Conservation (phyloP, 169 alveolate species). For the Pseudocohnilembus persalinus region DNA sequence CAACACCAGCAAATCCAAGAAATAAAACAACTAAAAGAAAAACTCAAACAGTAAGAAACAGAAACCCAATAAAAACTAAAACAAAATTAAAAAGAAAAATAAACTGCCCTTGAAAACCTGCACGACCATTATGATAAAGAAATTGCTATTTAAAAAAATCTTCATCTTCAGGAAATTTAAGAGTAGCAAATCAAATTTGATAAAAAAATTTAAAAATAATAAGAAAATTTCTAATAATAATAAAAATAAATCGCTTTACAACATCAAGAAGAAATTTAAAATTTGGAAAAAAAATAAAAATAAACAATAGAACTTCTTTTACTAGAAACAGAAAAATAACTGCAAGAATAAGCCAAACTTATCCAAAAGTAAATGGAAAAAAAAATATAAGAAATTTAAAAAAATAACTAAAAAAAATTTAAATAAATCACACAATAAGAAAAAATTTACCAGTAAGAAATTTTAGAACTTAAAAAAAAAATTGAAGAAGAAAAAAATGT, state of each 20-base stretch:
- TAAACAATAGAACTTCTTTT: neutral
- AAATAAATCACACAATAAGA: too few relatives aligned
- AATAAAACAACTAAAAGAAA: neutral
- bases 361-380: too few relatives aligned
- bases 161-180: neutral
- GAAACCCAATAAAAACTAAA: neutral
- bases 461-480: neutral
- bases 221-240: too few relatives aligned
- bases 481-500: neutral
- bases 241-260: neutral
- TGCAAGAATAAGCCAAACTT: neutral
- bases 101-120: neutral
- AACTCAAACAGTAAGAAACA: neutral
- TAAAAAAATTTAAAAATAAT: too few relatives aligned
- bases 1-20: neutral
- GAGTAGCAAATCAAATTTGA: neutral
- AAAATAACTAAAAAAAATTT: too few relatives aligned
- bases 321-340: neutral
- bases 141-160: neutral
- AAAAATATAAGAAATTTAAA: neutral
- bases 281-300: neutral
- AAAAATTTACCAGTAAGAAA: too few relatives aligned
- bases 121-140: neutral
- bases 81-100: neutral
- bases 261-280: neutral